Percentiles rank a stretch among this genome's conserved stretches.
Conservation (phyloP, 108 stramenopile species). For the Cyclotella cryptica region DNA sequence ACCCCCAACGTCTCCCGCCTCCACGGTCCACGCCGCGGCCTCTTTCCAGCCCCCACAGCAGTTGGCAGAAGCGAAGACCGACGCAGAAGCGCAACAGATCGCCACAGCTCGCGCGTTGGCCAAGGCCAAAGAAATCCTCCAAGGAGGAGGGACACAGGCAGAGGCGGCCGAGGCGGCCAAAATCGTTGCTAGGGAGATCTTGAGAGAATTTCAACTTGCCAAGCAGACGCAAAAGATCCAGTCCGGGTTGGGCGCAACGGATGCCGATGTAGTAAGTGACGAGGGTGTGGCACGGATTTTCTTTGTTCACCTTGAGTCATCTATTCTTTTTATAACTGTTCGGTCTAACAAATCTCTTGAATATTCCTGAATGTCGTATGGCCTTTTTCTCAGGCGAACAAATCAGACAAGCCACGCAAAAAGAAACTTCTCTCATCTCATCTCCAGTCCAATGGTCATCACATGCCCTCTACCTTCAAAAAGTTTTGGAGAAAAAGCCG, state of each 20-base stretch:
- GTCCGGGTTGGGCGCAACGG: not conserved
- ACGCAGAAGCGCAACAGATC: not conserved
- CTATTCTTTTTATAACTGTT: no score
- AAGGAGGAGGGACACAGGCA: conserved; percentile 3
- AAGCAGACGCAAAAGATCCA: not conserved
- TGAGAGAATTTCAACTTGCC: conserved; percentile 1
- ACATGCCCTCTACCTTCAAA: not conserved
- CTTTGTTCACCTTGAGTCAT: no score
- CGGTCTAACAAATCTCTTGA: no score
- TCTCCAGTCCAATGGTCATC: no score
- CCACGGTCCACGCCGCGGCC: no score
- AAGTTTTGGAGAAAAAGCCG: not conserved
- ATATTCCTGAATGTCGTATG: no score
- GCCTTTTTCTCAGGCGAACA: no score
- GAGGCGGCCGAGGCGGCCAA: conserved; percentile 19
- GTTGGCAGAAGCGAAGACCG: not conserved
- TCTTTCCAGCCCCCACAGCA: no score
- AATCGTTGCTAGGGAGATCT: conserved; percentile 4
- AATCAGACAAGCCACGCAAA: no score
- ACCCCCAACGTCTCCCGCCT: no score
- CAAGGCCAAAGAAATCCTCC: not conserved
- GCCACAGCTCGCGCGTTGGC: conserved; percentile 5
- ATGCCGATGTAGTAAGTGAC: not conserved
- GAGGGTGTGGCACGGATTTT: not conserved
- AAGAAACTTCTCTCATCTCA: no score